Evolutionary conservation across 768 basidiomycete species (phyloP).

Genomic region (Russula brevipes): DNA sequence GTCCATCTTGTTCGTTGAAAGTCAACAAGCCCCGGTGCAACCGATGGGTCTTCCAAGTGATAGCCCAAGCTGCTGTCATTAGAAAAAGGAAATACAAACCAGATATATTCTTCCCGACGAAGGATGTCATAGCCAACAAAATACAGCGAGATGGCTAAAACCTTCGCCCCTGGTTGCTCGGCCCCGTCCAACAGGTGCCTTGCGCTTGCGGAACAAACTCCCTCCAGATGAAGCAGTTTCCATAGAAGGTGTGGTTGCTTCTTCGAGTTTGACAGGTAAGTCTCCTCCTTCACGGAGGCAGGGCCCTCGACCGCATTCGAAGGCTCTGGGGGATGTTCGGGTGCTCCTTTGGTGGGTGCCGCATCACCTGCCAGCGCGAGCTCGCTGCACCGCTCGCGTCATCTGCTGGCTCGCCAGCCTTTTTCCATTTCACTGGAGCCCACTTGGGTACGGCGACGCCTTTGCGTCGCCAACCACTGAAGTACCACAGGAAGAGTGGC

Average conservation of each 20-base stretch:
- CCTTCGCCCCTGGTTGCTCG: constrained; percentile 19
- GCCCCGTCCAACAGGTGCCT: constrained; percentile 17
- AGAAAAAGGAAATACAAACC: background rate
- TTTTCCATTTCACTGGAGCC: constrained; percentile 25
- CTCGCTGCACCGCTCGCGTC: background rate
- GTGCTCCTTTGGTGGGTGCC: background rate
- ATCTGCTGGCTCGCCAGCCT: constrained; percentile 9
- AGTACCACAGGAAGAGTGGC: background rate
- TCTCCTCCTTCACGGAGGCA: constrained; percentile 11
- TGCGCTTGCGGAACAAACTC: constrained; percentile 24
- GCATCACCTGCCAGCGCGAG: background rate
- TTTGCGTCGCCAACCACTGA: background rate
- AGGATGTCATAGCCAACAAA: background rate
- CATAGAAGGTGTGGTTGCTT: background rate
- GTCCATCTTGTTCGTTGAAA: background rate
- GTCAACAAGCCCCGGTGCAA: background rate
- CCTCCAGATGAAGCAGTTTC: background rate
- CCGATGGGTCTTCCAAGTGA: background rate
- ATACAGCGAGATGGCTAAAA: background rate
- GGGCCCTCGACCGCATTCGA: background rate
- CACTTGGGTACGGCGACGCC: constrained; percentile 18
- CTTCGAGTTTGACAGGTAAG: constrained; percentile 16
- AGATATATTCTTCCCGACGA: background rate
- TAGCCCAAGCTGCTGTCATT: background rate
- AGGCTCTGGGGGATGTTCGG: background rate